These are phyloP conservation scores for Cardamine chenopodiifolia DNA, from an alignment of 345 rosid species.

Conservation along the genomic window DNA sequence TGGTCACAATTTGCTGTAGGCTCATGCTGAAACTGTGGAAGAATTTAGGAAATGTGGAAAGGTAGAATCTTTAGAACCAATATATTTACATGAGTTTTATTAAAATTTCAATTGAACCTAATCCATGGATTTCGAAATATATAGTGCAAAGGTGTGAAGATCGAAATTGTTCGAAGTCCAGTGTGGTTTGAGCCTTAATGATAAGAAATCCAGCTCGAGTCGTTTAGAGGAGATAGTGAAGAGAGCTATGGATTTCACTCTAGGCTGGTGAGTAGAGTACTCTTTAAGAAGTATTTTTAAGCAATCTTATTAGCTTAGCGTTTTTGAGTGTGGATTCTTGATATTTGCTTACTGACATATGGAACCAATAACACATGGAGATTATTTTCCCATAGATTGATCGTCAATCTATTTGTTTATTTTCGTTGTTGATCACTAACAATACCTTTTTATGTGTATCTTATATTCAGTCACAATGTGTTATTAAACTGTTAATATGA, in stretches of 20 bases:
- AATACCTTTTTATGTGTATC: too few relatives aligned
- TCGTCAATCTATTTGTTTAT: too few relatives aligned
- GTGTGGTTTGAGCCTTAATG: conserved; percentile 45
- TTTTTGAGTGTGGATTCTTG: conserved; percentile 28
- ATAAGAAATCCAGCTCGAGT: conserved; percentile 18
- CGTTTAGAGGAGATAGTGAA: conserved; percentile 38
- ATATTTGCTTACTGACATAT: conserved; percentile 33
- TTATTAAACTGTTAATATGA: too few relatives aligned
- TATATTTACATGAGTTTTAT: not conserved
- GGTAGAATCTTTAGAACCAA: conserved; percentile 22
- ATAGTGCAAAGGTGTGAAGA: conserved; percentile 43
- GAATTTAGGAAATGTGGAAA: conserved; percentile 43
- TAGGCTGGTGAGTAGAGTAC: conserved; percentile 46
- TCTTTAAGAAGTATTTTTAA: not conserved
- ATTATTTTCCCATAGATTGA: too few relatives aligned
- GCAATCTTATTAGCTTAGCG: not conserved
- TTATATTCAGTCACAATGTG: too few relatives aligned
- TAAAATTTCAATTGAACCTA: not conserved
- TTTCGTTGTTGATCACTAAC: too few relatives aligned
- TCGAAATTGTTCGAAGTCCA: conserved; percentile 40
- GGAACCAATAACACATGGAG: conserved; percentile 41
- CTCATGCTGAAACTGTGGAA: conserved; percentile 47
- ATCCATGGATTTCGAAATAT: not conserved
- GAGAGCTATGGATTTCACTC: conserved; percentile 45
- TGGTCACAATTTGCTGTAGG: conserved; percentile 40